A percentile compares a stretch with the other conserved stretches of the same genome.
phyloP scores from a whole-genome alignment of 176 grass and related monocot species.

The Carex kokanica region DNA sequence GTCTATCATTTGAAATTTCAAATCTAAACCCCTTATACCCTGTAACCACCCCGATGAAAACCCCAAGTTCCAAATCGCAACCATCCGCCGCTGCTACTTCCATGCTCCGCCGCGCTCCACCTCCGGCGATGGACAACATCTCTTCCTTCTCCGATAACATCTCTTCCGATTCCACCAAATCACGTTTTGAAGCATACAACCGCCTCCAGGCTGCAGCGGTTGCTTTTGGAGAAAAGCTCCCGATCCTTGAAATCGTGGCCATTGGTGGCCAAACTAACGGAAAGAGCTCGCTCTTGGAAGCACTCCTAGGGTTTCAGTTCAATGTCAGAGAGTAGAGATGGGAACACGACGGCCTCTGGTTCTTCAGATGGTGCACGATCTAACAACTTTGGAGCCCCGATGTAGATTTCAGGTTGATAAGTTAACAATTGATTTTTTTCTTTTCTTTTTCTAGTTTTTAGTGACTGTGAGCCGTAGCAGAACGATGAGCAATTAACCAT shows the following conservation, averaged over 20 bases:
- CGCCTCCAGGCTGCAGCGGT: slow-evolving; percentile 86
- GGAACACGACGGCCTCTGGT: slow-evolving; percentile 89
- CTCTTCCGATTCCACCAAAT: slow-evolving; percentile 53
- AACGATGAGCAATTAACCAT: neutral
- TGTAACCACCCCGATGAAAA: slow-evolving; percentile 45
- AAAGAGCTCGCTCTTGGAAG: slow-evolving; percentile 92
- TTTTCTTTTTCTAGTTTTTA: neutral
- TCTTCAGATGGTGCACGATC: slow-evolving; percentile 96
- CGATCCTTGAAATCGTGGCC: slow-evolving; percentile 93
- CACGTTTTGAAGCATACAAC: slow-evolving; percentile 96
- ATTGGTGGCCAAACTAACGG: slow-evolving; percentile 82
- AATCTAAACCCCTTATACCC: slow-evolving; percentile 26
- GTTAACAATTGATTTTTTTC: neutral
- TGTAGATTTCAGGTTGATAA: slow-evolving; percentile 83
- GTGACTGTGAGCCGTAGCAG: neutral
- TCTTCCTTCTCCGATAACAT: slow-evolving; percentile 26
- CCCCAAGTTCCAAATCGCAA: slow-evolving; percentile 39
- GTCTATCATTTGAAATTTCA: slow-evolving; percentile 49
- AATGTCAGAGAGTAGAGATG: slow-evolving; percentile 99
- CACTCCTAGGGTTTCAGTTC: slow-evolving; percentile 90
- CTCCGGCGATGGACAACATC: neutral
- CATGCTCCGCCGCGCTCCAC: slow-evolving; percentile 26
- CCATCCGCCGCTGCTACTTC: slow-evolving; percentile 26
- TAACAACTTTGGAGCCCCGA: slow-evolving; percentile 74
- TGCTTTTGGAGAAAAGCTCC: slow-evolving; percentile 90